Base-by-base conservation (phyloP, 257 asterid species). In the Paulownia fortunei region DNA sequence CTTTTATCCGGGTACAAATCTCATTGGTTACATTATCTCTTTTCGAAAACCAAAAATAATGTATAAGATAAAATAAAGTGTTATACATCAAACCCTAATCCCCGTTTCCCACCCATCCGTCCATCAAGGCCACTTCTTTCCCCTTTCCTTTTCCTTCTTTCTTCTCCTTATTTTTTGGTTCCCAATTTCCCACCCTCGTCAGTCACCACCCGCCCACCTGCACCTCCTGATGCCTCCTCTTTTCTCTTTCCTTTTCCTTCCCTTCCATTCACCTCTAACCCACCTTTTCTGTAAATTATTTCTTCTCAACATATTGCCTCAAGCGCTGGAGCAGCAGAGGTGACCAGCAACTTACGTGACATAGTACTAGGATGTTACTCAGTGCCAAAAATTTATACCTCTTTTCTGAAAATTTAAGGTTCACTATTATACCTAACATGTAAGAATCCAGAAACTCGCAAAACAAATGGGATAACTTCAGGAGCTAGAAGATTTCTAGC, bases 261-360 rank as follows among this genome's bases (percentile, higher is more conserved):
- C 26, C 61, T 32, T 71, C 47, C 55, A 12, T 19, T 27, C 72
- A 49, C 19, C 59, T 32, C 44, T 49, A 75, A 9, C 8, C n/a
- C 65, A 62, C 63, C 36, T 62, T 18, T 21, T 36, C 32, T 39
- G 12, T 27, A 0, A 27, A 3, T 23, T 56, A 36, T 39, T 72
- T 72, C 23, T 44, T 41, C 12, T 30, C 18, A 21, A 21, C 36
- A 32, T 34, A 32, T 21, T 62, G 73, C n/a, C n/a, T n/a, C n/a
- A n/a, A n/a, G n/a, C n/a, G 27, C 32, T 7, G 18, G 69, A 66
- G 69, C 21, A n/a, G 18, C 61, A 58, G 64, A 32, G 24, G 11
- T 55, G 65, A 26, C 39, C 74, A 9, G 11, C 46, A n/a, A 76
- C 69, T 15, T 32, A 69, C 26, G 52, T 54, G 59, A 37, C 52